Evolutionary conservation across 441 rosid species (phyloP), one percentile per base, ranked within the genome.

Genomic region (Populus hybrid): DNA sequence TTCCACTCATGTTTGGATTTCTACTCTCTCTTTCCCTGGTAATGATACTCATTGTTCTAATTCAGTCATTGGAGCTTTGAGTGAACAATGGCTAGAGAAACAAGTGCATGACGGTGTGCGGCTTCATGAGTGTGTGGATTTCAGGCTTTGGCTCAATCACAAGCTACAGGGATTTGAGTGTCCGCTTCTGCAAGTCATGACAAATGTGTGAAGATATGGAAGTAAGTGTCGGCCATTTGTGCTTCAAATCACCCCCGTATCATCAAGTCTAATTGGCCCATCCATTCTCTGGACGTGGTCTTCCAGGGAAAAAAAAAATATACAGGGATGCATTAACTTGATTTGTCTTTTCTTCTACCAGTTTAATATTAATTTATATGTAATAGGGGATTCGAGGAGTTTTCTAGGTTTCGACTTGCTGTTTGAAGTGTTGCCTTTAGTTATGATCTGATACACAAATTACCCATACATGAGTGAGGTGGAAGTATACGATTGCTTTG

Each of bases 141-240:
- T n/a, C n/a, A n/a, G n/a, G n/a, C n/a, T n/a, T 79, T 95, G 73
- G 91, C 97, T 1, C 94, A 89, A 75, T 92, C 99, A 0, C 91
- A 88, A 0, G 74, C 77, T 16, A 92, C 92, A 0, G 93, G 97
- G 79, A 28, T n/a, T n/a, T n/a, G n/a, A n/a, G n/a, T 28, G 30
- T 3, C 2, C 2, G 30, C 30, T 28, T 28, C 30, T 28, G 30
- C 30, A 28, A 28, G 99, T 82, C 89, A 95, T 70, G 99, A 93
- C 89, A 93, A 92, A 80, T 91, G 90, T 8, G 94, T 95, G 21
- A 93, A 90, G 90, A 85, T 95, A 67, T 93, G 98, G 99, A 95
- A 93, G 78, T 95, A 84, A 76, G 57, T 12, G 40, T 14, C 32
- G 32, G 38, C 35, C 57, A 14, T 46, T 19, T 7, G 46, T 67